Conservation (phyloP, 2,329 filamentous ascomycete species). For the Neospermospora avenae region DNA sequence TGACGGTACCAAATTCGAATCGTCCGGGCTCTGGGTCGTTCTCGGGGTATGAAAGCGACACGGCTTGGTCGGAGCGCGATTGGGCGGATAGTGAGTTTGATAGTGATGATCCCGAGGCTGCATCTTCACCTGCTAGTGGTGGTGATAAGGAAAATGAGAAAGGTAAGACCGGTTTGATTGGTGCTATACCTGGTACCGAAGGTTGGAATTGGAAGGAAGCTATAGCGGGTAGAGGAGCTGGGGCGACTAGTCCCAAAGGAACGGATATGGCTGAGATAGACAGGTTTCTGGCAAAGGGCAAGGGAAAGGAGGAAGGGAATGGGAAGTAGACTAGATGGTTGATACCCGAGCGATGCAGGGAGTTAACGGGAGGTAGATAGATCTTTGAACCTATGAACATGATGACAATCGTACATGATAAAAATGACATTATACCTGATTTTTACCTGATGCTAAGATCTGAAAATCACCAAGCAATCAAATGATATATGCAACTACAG, state of each 20-base stretch:
- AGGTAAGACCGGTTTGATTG: slow-evolving; percentile 20
- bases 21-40: background rate
- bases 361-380: background rate
- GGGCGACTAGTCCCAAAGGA: slow-evolving; percentile 25
- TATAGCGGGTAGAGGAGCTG: slow-evolving; percentile 46
- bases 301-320: background rate
- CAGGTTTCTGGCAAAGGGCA: slow-evolving; percentile 22
- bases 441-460: too few relatives aligned
- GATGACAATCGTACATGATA: background rate
- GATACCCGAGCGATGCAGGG: background rate
- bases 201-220: slow-evolving; percentile 54
- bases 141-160: slow-evolving; percentile 27
- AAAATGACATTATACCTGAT: too few relatives aligned
- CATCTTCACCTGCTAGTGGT: background rate
- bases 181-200: background rate
- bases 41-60: slow-evolving; percentile 42
- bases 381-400: background rate
- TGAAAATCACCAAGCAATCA: too few relatives aligned
- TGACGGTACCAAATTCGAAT: background rate
- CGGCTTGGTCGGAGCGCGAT: slow-evolving; percentile 64
- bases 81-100: slow-evolving; percentile 54
- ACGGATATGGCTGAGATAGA: slow-evolving; percentile 27
- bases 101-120: slow-evolving; percentile 42
- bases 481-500: too few relatives aligned
- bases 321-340: background rate